Percentiles rank a stretch among this genome's conserved stretches.
These are phyloP conservation scores for Inga leiocalycina DNA, from an alignment of 306 rosid genomes.

Conservation along the genomic window DNA sequence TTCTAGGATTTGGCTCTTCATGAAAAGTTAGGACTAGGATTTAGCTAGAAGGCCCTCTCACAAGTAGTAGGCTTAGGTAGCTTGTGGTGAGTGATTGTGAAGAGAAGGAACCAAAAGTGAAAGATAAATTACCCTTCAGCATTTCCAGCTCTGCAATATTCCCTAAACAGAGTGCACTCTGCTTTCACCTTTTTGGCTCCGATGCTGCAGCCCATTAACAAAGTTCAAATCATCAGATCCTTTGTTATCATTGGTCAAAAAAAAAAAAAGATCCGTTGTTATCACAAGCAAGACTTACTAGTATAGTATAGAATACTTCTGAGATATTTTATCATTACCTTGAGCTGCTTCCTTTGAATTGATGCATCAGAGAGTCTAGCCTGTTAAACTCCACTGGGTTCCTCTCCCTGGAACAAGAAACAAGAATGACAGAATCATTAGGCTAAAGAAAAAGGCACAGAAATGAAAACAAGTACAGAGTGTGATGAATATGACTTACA, in stretches of 20 bases:
- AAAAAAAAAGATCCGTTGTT: not conserved
- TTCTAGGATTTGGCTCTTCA: not conserved
- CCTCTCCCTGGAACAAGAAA: conserved; percentile 56
- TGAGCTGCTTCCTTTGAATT: conserved; percentile 94
- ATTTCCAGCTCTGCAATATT: conserved; percentile 72
- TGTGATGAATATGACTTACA: conserved; percentile 48
- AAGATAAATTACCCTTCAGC: conserved; percentile 71
- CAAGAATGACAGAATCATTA: conserved; percentile 2
- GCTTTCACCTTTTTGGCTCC: conserved; percentile 96
- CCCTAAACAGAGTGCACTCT: conserved; percentile 77
- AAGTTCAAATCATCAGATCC: conserved; percentile 28
- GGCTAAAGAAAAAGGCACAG: not conserved
- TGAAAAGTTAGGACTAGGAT: not conserved
- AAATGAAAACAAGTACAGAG: not conserved
- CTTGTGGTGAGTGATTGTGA: not conserved
- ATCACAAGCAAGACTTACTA: not conserved
- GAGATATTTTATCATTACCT: conserved; percentile 47
- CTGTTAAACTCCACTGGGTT: conserved; percentile 66
- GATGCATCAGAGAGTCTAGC: conserved; percentile 78
- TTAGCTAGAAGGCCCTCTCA: not conserved
- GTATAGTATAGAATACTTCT: not conserved
- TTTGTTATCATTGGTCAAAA: not conserved
- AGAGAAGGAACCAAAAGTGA: conserved; percentile 9
- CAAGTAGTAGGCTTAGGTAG: not conserved
- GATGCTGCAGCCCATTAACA: conserved; percentile 63